These are phyloP conservation scores for Circinella minor DNA, from an alignment of 371 early-diverging fungal species.

Conservation along the genomic window DNA sequence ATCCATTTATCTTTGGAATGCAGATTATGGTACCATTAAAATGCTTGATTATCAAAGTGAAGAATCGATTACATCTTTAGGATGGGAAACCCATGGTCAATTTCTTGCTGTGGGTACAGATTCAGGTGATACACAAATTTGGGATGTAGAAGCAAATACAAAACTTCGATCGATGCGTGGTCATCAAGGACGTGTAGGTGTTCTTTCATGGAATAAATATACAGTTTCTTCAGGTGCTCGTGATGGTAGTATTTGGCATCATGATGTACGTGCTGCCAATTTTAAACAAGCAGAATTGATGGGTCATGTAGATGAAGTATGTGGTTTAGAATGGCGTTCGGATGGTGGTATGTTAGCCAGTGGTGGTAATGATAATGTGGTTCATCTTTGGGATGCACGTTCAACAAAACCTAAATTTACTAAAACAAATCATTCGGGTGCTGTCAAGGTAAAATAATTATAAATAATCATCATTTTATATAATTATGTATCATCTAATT, in stretches of 20 bases:
- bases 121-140: slow-evolving; percentile 86
- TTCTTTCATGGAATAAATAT: slow-evolving; percentile 86
- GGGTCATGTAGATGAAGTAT: slow-evolving; percentile 86
- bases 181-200: slow-evolving; percentile 81
- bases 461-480: no score
- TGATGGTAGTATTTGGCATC: slow-evolving; percentile 91
- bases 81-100: slow-evolving; percentile 81
- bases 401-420: slow-evolving; percentile 67
- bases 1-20: slow-evolving; percentile 94
- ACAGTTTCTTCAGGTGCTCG: slow-evolving; percentile 87
- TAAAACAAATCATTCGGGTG: slow-evolving; percentile 82
- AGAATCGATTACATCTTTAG: slow-evolving; percentile 71
- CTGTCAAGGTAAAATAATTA: slow-evolving; percentile 90
- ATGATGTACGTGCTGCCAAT: slow-evolving; percentile 88
- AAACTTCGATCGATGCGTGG: slow-evolving; percentile 79
- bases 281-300: slow-evolving; percentile 73
- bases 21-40: slow-evolving; percentile 76
- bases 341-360: slow-evolving; percentile 91
- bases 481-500: background rate
- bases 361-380: slow-evolving; percentile 97
- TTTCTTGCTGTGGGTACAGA: slow-evolving; percentile 86
- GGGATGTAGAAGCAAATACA: slow-evolving; percentile 77
- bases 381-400: slow-evolving; percentile 94
- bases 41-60: slow-evolving; percentile 61
- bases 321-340: slow-evolving; percentile 93